Evolutionary conservation across 2,329 filamentous ascomycete species (phyloP), one percentile per base, ranked within the genome.

Genomic region (Phialophora macrospora): DNA sequence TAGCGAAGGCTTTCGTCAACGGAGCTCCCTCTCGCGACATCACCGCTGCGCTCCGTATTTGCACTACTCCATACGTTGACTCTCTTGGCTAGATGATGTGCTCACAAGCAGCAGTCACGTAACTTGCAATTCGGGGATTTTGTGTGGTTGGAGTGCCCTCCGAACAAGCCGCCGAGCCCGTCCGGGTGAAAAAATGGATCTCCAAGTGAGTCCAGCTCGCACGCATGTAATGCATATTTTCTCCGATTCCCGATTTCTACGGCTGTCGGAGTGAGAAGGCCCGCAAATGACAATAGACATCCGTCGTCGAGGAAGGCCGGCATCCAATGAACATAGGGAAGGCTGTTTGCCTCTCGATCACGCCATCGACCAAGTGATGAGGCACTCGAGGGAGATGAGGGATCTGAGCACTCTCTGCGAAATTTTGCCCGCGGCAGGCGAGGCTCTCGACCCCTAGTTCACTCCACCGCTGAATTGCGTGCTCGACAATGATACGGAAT

Each of bases 381-480:
- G 58, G 62, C 60, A 69, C 62, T 65, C 65, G 64, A 67, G 59
- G 34, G 24, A 12, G 32, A 52, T 46, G 57, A 55, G 34, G 55
- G 58, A 44, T 24, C 57, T 62, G 56, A 55, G 57, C 59, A 24
- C 26, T 8, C n/a, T 60, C 49, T 34, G n/a, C 26, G 32, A 52
- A 65, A 60, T 60, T 57, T 60, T 58, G 54, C 52, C 66, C 41
- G 55, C 59, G 52, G 59, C 49, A 48, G 57, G 51, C 63, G 60
- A 69, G 63, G 60, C 67, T 68, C 61, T 68, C 61, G 61, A 68
- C 61, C 26, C 62, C 63, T 63, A 65, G 62, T 59, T 55, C 55
- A 64, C 59, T 65, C 65, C 65, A 67, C 64, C 34, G 49, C 58
- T 48, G 62, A 63, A 69, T 69, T 63, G 67, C 67, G 67, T 69